These are phyloP conservation scores for Trichoderma breve DNA, from an alignment of 2,329 filamentous ascomycete species.

Conservation along the genomic window DNA sequence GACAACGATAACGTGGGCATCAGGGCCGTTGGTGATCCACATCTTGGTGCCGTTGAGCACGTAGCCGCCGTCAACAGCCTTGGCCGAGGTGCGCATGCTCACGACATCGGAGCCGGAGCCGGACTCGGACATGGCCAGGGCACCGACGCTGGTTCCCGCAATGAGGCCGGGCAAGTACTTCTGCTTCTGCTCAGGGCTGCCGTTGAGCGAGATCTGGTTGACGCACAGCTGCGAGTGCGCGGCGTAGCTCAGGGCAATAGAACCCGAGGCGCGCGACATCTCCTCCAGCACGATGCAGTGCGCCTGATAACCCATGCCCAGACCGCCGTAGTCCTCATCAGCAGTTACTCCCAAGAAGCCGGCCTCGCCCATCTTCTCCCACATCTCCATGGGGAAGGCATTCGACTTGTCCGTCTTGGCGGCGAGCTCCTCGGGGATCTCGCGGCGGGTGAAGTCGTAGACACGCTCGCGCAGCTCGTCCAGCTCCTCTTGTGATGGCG, in stretches of 20 bases:
- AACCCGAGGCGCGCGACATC: conserved; percentile 79
- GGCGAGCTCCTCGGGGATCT: conserved; percentile 82
- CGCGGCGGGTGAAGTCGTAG: conserved; percentile 83
- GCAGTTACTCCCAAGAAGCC: conserved; percentile 91
- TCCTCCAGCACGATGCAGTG: conserved; percentile 97
- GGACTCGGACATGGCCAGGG: conserved; percentile 92
- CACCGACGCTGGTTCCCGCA: conserved; percentile 76
- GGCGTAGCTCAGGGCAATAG: conserved; percentile 86
- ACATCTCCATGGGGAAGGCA: conserved; percentile 87
- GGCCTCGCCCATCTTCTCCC: conserved; percentile 88
- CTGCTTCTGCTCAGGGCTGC: conserved; percentile 72
- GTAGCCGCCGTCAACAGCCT: conserved; percentile 79
- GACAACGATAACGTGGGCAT: conserved; percentile 90
- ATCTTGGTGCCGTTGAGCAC: conserved; percentile 89
- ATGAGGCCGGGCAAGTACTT: conserved; percentile 79
- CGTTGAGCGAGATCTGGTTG: conserved; percentile 93
- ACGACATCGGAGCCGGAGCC: conserved; percentile 91
- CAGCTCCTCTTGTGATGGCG: conserved; percentile 71
- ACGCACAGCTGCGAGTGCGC: conserved; percentile 95
- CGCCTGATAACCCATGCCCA: conserved; percentile 93
- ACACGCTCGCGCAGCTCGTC: conserved; percentile 79
- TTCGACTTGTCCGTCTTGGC: conserved; percentile 80
- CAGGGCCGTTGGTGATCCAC: conserved; percentile 99
- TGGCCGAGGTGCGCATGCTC: conserved; percentile 86
- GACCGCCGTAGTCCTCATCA: conserved; percentile 84